Evolutionary conservation across 805 yeast species (phyloP), one percentile per base, ranked within the genome.

Genomic region (Starmerella floricola): DNA sequence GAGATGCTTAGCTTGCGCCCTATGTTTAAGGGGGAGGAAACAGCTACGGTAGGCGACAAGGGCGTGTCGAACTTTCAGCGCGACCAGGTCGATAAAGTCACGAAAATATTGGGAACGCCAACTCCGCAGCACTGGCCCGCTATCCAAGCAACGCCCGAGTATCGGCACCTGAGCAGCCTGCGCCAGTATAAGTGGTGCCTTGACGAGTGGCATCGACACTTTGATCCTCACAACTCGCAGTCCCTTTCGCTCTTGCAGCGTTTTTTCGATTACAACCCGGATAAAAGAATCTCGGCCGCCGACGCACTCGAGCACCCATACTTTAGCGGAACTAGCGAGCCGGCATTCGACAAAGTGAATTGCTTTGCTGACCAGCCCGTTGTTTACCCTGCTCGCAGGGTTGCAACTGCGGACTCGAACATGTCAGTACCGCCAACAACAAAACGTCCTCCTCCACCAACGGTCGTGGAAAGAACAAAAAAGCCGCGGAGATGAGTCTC

Each of bases 21-120:
- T 0, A 78, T 91, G 8, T 91, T 91, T 65, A 91, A 91, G 60
- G 98, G 98, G 41, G 98, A 91, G 62, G 99, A 91, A 57, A 87
- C 88, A 4, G 96, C 97, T 2, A 34, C 28, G 8, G 28, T 32
- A 6, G 41, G 39, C 8, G 45, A 33, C 34, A 41, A 42, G 31
- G 30, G 33, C 21, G 49, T 38, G 2, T 30, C 36, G 16, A 40
- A 24, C 24, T 91, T 91, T 61, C 98, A 91, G 61, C 77, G 80
- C 44, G 87, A 83, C 57, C 99, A 91, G 63, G 71, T 88, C 57
- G 80, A 82, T 54, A 86, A 85, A 58, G 87, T 91, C 19, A 67
- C 91, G 21, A 97, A 91, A 60, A 79, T 91, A n/a, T 62, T 91
- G 47, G 99, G 99, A 0, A 76, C 94, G 0, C 99, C 99, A 0